Evolutionary conservation across 306 rosid species (phyloP).

Genomic region (Fagus sylvatica): DNA sequence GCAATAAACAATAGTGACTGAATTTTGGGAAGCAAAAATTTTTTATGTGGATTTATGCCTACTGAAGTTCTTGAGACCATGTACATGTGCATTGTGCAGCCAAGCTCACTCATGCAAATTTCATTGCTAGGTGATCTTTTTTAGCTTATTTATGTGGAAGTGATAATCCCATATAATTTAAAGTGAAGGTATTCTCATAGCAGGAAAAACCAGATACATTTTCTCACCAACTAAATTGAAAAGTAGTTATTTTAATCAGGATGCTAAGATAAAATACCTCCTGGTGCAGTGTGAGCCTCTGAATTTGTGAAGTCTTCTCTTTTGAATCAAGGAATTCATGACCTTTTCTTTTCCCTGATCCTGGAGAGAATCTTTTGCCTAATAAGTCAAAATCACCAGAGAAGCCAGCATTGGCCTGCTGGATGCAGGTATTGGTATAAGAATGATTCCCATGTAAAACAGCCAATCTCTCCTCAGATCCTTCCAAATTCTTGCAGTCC

Average conservation of each 20-base stretch:
- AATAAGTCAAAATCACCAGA: conserved; percentile 91
- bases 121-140: background rate
- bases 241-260: background rate
- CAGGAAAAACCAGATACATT: background rate
- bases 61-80: background rate
- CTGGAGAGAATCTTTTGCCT: conserved; percentile 74
- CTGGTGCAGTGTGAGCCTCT: conserved; percentile 60
- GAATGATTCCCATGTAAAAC: conserved; percentile 79
- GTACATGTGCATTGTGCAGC: background rate
- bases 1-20: background rate
- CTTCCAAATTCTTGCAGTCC: conserved; percentile 98
- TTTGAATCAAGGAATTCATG: conserved; percentile 74
- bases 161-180: background rate
- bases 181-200: background rate
- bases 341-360: conserved; percentile 72
- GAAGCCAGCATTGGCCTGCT: conserved; percentile 94
- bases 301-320: conserved; percentile 62
- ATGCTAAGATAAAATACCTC: conserved; percentile 56
- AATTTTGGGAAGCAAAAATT: background rate
- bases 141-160: background rate
- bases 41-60: background rate
- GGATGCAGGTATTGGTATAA: conserved; percentile 61
- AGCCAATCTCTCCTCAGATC: conserved; percentile 93
- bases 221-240: background rate
- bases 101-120: background rate